phyloP scores from a whole-genome alignment of 176 grass and related monocot species.

The Cenchrus fungigraminus region DNA sequence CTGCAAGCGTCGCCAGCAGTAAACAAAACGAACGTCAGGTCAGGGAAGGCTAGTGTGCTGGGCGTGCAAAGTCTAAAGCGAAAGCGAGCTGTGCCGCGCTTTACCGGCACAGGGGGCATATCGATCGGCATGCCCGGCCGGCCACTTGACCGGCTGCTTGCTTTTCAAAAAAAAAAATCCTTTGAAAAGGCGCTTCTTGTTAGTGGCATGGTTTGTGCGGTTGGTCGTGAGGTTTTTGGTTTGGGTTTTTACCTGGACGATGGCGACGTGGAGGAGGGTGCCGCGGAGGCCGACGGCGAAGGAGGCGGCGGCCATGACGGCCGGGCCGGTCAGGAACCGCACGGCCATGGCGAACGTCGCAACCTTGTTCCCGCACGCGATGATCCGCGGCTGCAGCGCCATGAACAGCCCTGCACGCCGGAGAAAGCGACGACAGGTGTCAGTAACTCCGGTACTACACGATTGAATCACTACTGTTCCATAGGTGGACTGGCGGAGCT shows the following conservation, averaged over 20 bases:
- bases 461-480: conserved; percentile 6
- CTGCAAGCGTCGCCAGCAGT: conserved; percentile 40
- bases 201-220: conserved; percentile 31
- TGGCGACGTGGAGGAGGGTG: conserved; percentile 86
- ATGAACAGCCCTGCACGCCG: conserved; percentile 83
- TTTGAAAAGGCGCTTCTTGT: conserved; percentile 50
- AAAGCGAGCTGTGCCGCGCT: conserved; percentile 43
- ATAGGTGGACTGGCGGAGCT: not conserved
- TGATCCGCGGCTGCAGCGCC: conserved; percentile 98
- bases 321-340: conserved; percentile 86
- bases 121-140: conserved; percentile 51
- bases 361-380: conserved; percentile 91
- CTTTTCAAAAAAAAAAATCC: not conserved
- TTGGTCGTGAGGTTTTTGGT: not conserved
- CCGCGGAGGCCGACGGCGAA: conserved; percentile 92
- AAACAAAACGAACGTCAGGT: conserved; percentile 33
- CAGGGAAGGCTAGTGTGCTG: not conserved
- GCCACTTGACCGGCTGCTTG: conserved; percentile 30
- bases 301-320: conserved; percentile 90
- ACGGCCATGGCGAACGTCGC: conserved; percentile 90
- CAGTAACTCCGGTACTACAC: not conserved
- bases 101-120: conserved; percentile 44
- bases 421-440: not conserved
- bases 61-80: conserved; percentile 44
- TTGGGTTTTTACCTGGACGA: conserved; percentile 74